phyloP scores from a whole-genome alignment of 179 eudicot species.

The Silene coronaria region DNA sequence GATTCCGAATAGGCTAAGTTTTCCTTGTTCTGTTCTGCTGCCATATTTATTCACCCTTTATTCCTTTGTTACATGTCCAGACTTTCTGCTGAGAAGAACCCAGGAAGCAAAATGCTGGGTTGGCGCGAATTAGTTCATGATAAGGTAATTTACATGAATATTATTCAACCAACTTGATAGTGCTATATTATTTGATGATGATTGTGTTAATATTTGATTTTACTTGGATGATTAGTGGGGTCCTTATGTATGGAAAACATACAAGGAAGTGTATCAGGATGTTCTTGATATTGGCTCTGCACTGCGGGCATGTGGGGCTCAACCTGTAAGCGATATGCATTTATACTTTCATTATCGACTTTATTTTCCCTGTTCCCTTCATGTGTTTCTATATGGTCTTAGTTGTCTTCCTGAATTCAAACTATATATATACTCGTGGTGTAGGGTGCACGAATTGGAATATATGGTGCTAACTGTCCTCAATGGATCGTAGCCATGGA shows the following conservation, averaged over 20 bases:
- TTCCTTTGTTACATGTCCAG: slow-evolving; percentile 30
- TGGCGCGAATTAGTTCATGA: slow-evolving; percentile 66
- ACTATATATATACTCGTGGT: not conserved
- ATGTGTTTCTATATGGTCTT: not conserved
- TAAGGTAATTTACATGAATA: slow-evolving; percentile 38
- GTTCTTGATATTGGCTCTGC: slow-evolving; percentile 67
- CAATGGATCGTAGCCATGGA: slow-evolving; percentile 95
- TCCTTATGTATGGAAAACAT: slow-evolving; percentile 85
- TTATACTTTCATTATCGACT: not conserved
- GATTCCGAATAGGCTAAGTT: not conserved
- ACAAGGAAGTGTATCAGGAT: slow-evolving; percentile 67
- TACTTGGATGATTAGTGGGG: slow-evolving; percentile 44
- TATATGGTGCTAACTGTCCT: slow-evolving; percentile 91
- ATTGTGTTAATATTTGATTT: not conserved
- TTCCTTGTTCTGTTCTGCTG: not conserved
- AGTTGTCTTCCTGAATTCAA: not conserved
- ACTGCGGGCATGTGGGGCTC: slow-evolving; percentile 61
- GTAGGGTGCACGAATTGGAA: slow-evolving; percentile 80
- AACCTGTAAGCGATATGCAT: slow-evolving; percentile 53
- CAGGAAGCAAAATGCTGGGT: slow-evolving; percentile 76
- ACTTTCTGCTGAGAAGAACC: slow-evolving; percentile 56
- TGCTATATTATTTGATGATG: not conserved
- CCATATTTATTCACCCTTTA: not conserved
- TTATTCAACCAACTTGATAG: too few relatives aligned
- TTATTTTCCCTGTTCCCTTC: not conserved